Conservation (phyloP, 805 yeast species). For the Sugiyamaella mastotermitis region DNA sequence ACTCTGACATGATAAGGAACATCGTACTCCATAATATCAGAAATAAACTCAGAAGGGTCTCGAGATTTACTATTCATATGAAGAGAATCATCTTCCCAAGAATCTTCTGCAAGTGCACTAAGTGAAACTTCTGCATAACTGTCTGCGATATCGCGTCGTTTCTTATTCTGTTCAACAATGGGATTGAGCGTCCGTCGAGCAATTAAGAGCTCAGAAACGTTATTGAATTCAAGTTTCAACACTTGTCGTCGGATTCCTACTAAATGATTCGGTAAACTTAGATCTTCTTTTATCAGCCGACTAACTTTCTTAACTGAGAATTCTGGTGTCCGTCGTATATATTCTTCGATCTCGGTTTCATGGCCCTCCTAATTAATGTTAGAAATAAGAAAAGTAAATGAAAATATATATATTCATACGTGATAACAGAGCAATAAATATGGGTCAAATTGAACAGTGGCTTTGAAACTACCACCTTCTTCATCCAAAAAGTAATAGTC, state of each 20-base stretch:
- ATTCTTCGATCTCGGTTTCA: constrained; percentile 82
- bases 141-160: constrained; percentile 56
- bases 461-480: constrained; percentile 93
- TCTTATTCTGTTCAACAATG: constrained; percentile 59
- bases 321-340: constrained; percentile 62
- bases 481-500: constrained; percentile 92
- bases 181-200: constrained; percentile 71
- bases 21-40: constrained; percentile 87
- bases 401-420: constrained; percentile 34
- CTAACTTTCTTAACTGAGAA: constrained; percentile 49
- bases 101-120: constrained; percentile 5
- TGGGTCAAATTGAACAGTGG: constrained; percentile 78
- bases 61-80: constrained; percentile 15
- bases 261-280: constrained; percentile 78
- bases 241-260: constrained; percentile 64
- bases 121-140: constrained; percentile 55
- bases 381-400: neutral
- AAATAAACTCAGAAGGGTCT: constrained; percentile 57
- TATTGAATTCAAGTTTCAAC: constrained; percentile 66
- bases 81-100: constrained; percentile 7
- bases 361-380: constrained; percentile 27
- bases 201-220: constrained; percentile 62
- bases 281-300: constrained; percentile 67
- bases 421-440: constrained; percentile 69
- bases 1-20: constrained; percentile 97